Base-by-base conservation (phyloP, 1,284 basidiomycete genomes). In the Apiotrichum sp. region DNA sequence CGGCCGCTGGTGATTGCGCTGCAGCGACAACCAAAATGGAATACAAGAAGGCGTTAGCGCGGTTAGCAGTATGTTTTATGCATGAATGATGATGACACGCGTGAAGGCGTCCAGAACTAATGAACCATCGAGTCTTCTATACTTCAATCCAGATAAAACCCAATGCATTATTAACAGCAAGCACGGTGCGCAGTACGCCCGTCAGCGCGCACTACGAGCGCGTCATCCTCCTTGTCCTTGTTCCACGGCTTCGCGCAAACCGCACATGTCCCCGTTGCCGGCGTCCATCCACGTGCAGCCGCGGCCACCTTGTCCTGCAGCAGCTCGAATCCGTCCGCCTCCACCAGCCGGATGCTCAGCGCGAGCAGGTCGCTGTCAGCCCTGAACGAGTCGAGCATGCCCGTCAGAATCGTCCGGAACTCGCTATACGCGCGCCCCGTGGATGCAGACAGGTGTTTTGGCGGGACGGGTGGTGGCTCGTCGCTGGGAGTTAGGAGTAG, bases 341-440 rank as follows among this genome's bases (percentile, higher is more conserved):
- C 84, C 41, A 93, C 80, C 31, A 98, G 79, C 59, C 86, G 84
- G 65, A 88, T 89, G 13, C 90, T 88, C 68, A 97, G 91, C 35
- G 81, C 77, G n/a, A 98, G 80, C 79, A 95, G 84, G 65, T 98
- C 93, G 31, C 87, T 86, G 63, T 98, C 93, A 5, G 88, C 84
- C 29, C 87, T 84, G 77, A 97, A 98, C 2, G 91, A 88, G 65
- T 93, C 90, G 62, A 98, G 78, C 91, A 98, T 98, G 34, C 90
- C 88, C 0, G 86, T 87, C 29, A 98, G 79, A 56, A 98, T 92
- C 4, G 84, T 82, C 45, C 92, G 83, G 75, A 98, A 95, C 73
- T 98, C 93, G 36, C 87, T 85, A 72, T 98, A 98, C 5, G 86
- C 84, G 16, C 68, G n/a, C n/a, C n/a, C n/a, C 9, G 45, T 38